These are phyloP conservation scores for Cyberlindnera misumaiensis DNA, from an alignment of 805 yeast species.

Conservation along the genomic window DNA sequence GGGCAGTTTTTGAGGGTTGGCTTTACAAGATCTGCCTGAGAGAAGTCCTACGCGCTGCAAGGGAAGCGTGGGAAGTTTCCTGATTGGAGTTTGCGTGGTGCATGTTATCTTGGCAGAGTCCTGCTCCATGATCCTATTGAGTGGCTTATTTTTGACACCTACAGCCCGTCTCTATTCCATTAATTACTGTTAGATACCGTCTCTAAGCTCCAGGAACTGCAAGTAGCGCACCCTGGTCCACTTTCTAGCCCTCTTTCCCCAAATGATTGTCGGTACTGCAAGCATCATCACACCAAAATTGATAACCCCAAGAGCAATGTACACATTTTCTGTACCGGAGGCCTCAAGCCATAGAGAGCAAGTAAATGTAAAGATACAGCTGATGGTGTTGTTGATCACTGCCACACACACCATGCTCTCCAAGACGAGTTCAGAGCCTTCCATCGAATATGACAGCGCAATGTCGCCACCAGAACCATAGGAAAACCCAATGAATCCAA, in stretches of 20 bases:
- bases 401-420: constrained; percentile 68
- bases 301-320: constrained; percentile 52
- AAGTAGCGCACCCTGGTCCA: constrained; percentile 54
- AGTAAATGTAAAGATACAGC: constrained; percentile 59
- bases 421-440: constrained; percentile 61
- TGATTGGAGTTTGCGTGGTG: too few species aligned
- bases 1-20: too few species aligned
- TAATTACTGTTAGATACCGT: constrained; percentile 25
- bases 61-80: too few species aligned
- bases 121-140: too few species aligned
- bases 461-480: constrained; percentile 70
- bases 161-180: too few species aligned
- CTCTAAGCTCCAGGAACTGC: constrained; percentile 46
- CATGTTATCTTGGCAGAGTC: too few species aligned
- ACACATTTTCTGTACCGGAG: constrained; percentile 51
- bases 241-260: constrained; percentile 53
- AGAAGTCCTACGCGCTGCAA: too few species aligned
- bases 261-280: constrained; percentile 50
- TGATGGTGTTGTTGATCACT: constrained; percentile 56
- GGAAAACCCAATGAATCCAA: constrained; percentile 61
- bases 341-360: constrained; percentile 56
- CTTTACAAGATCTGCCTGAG: too few species aligned
- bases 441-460: constrained; percentile 62
- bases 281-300: constrained; percentile 52
- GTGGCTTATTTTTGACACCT: too few species aligned